phyloP scores from a whole-genome alignment of 139 green algal species.

The Ettlia oleoabundans region DNA sequence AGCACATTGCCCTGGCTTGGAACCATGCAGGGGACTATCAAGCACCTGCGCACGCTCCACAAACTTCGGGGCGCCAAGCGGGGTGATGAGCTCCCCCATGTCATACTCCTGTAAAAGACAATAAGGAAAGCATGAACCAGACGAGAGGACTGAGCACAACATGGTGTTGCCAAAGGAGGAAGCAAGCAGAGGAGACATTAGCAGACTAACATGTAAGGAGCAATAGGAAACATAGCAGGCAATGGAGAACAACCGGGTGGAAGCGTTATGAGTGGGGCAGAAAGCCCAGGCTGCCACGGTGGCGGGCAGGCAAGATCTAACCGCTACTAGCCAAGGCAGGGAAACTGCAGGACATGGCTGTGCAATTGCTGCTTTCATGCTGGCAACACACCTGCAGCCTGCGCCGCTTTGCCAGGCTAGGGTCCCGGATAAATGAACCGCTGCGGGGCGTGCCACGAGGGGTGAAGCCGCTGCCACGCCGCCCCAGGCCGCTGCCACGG shows the following conservation, averaged over 20 bases:
- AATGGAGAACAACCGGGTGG: too few species aligned
- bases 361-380: neutral
- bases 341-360: too few species aligned
- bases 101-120: conserved; percentile 30
- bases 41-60: conserved; percentile 50
- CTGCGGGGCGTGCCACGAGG: conserved; percentile 9
- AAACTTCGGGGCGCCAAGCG: conserved; percentile 49
- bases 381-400: neutral
- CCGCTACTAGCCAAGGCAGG: too few species aligned
- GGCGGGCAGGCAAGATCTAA: too few species aligned
- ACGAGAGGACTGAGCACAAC: neutral
- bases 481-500: neutral
- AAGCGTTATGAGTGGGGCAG: too few species aligned
- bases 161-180: neutral
- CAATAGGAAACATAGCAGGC: too few species aligned
- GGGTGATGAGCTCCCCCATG: conserved; percentile 42
- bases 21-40: neutral
- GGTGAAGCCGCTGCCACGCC: conserved; percentile 1
- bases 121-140: neutral
- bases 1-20: neutral
- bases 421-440: conserved; percentile 23
- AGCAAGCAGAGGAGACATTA: too few species aligned
- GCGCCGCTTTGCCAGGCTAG: conserved; percentile 26
- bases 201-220: too few species aligned
- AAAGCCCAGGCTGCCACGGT: too few species aligned